phyloP scores from a whole-genome alignment of 2,329 filamentous ascomycete species.

The Fonsecaea monophora region DNA sequence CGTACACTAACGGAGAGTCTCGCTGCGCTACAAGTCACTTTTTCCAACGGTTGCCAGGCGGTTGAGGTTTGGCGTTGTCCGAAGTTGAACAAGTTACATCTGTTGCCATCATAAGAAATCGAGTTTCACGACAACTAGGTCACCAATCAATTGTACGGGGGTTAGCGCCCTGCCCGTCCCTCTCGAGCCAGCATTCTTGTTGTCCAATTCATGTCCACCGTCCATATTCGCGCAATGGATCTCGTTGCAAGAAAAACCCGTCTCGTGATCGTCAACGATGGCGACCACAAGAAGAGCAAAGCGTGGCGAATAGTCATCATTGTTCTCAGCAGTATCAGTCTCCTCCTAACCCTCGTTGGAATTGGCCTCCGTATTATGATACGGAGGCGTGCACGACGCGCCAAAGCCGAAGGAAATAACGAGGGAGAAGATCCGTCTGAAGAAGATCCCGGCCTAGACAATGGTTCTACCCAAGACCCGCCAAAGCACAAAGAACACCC shows the following conservation, averaged over 20 bases:
- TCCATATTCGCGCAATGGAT: background rate
- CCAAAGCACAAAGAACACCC: background rate
- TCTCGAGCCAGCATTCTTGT: background rate
- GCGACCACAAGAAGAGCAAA: slow-evolving; percentile 1
- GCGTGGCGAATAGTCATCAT: background rate
- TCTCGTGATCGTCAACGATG: background rate
- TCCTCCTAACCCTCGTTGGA: background rate
- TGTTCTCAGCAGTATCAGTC: background rate
- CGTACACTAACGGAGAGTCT: background rate
- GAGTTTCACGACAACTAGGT: background rate
- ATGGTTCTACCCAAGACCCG: background rate
- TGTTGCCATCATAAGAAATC: background rate
- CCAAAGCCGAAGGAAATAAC: background rate
- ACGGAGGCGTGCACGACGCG: background rate
- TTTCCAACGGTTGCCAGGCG: background rate
- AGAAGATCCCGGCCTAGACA: background rate
- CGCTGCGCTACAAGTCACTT: background rate
- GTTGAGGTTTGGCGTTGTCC: background rate
- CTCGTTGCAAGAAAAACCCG: background rate
- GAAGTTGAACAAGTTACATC: background rate
- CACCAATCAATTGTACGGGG: background rate
- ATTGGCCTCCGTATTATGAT: background rate
- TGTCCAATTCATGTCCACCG: background rate
- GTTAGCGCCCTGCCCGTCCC: background rate
- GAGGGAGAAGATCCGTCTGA: background rate